Base-by-base conservation (phyloP, 768 basidiomycete species). In the Pisolithus albus region DNA sequence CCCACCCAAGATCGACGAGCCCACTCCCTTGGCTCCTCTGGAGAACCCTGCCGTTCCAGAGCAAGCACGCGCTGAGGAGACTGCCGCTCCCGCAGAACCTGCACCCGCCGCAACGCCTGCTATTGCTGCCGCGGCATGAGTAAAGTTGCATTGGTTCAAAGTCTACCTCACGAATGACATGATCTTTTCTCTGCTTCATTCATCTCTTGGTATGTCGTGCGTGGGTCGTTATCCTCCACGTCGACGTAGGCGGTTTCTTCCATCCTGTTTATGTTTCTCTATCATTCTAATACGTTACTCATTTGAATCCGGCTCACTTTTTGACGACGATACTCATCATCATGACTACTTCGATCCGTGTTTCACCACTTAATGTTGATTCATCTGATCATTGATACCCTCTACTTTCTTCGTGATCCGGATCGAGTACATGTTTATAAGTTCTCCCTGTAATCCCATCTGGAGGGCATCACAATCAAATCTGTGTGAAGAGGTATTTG, bases 1-100 rank as follows among this genome's bases (percentile, higher is more conserved):
- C 67, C 89, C 92, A 37, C 91, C 92, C 58, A 83, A 84, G 76
- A 87, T 93, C 59, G 92, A 91, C 46, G 83, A 88, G 72, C 88
- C 88, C 46, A 61, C 78, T 28, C 86, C 86, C 10, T 81, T 92
- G 56, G 89, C 88, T 50, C 91, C 92, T 52, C 75, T 94, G 57
- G 89, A 91, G 74, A 79, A 87, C 67, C 84, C 88, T 36, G 84
- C 83, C 18, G 34, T 34, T 15, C 58, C 72, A 24, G 59, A 69
- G 5, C 52, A 68, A 37, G 64, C 68, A 41, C 60, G 70, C 4
- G 48, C 59, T 10, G 76, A 74, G 60, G 62, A 64, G 18, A 61
- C 68, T 23, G 63, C 65, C 38, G 67, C 71, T 28, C 24, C 46
- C 10, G 52, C 62, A 28, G 69, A 65, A 48, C 61, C 61, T 16